Evolutionary conservation across 257 asterid genomes (phyloP).

Genomic region (Ocimum tenuiflorum): DNA sequence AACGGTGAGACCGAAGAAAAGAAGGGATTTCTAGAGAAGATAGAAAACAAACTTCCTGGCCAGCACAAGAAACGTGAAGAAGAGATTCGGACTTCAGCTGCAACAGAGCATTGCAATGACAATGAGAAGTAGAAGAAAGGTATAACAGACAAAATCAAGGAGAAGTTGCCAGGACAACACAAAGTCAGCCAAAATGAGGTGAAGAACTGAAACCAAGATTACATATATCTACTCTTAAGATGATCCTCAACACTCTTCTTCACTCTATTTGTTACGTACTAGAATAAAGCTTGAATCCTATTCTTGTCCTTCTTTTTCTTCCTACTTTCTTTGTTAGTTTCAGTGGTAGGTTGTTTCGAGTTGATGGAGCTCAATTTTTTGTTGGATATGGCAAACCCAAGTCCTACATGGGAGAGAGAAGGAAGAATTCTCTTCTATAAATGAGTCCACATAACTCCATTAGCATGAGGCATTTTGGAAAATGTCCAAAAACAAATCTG

Average conservation of each 20-base stretch:
- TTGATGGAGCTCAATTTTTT: not conserved
- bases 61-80: slow-evolving; percentile 28
- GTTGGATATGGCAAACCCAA: too few relatives aligned
- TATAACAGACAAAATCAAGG: slow-evolving; percentile 36
- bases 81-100: slow-evolving; percentile 5
- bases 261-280: too few relatives aligned
- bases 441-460: too few relatives aligned
- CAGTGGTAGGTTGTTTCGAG: slow-evolving; percentile 1
- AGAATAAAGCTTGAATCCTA: too few relatives aligned
- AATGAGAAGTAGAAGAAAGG: slow-evolving; percentile 33
- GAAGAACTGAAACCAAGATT: not conserved
- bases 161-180: slow-evolving; percentile 32
- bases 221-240: too few relatives aligned
- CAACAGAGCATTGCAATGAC: slow-evolving; percentile 24
- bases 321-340: not conserved
- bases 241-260: too few relatives aligned
- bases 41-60: slow-evolving; percentile 40
- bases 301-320: not conserved
- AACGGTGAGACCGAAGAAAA: too few relatives aligned
- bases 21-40: slow-evolving; percentile 38
- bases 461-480: too few relatives aligned
- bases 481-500: too few relatives aligned
- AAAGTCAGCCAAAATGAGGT: not conserved
- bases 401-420: not conserved
- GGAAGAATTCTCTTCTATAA: too few relatives aligned